Conservation (phyloP, 2,329 filamentous ascomycete species). For the Monosporascus ibericus region DNA sequence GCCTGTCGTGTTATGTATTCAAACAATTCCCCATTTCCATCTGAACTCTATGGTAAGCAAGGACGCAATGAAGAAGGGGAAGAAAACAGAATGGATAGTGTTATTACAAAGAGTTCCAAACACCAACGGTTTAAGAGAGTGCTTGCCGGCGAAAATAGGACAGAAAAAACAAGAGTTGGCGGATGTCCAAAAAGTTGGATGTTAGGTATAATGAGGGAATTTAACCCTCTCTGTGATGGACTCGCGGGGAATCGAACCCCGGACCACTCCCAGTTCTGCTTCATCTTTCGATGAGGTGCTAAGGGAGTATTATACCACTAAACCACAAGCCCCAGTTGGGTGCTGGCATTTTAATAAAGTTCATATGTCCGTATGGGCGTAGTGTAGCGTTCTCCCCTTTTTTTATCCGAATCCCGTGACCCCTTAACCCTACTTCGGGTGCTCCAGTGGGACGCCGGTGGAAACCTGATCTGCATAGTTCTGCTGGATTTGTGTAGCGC, state of each 20-base stretch:
- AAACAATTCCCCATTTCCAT: no score
- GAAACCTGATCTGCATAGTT: no score
- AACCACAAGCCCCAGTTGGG: constrained; percentile 32
- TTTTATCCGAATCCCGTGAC: not conserved
- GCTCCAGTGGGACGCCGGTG: no score
- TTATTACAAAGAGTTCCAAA: no score
- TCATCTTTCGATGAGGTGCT: constrained; percentile 31
- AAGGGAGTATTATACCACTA: constrained; percentile 42
- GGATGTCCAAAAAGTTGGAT: not conserved
- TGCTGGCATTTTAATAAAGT: not conserved
- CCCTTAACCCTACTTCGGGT: not conserved
- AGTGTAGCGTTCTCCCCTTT: no score
- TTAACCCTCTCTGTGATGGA: constrained; percentile 25
- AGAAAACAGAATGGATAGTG: constrained; percentile 4
- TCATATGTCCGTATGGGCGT: not conserved
- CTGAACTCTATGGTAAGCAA: not conserved
- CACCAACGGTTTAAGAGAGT: no score
- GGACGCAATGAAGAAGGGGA: constrained; percentile 4
- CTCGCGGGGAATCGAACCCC: constrained; percentile 42
- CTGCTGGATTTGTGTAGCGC: no score
- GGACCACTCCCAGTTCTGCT: constrained; percentile 33
- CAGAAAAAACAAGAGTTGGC: no score
- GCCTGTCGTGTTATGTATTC: no score
- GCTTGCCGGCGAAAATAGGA: not conserved
- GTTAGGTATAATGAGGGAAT: constrained; percentile 11